Evolutionary conservation across 1,284 basidiomycete species (phyloP).

Genomic region (Cutaneotrichosporon spelunceum): DNA sequence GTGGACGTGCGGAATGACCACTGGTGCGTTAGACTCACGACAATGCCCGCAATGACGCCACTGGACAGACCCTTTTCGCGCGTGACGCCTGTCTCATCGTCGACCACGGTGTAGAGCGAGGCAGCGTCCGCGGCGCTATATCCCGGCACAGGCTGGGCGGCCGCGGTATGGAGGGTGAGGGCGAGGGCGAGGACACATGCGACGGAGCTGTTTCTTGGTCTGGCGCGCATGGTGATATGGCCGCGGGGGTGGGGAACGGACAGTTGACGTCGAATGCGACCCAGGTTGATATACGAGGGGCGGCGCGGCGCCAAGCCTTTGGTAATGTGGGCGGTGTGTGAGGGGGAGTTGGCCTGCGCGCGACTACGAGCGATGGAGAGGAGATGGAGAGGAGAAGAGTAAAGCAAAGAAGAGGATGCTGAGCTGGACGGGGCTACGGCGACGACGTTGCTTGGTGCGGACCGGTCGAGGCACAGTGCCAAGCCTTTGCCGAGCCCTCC

Average conservation of each 20-base stretch:
- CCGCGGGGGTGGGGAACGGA: not conserved
- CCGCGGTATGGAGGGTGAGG: not conserved
- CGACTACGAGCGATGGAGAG: not conserved
- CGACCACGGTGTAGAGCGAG: not conserved
- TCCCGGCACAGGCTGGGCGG: not conserved
- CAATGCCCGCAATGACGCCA: constrained; percentile 4
- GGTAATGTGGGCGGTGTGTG: not conserved
- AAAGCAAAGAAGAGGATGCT: not conserved
- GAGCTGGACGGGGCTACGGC: no score
- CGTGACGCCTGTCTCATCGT: constrained; percentile 1
- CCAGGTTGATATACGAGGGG: not conserved
- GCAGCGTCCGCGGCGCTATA: not conserved
- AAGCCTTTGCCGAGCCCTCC: not conserved
- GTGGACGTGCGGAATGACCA: not conserved
- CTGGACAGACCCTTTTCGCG: not conserved
- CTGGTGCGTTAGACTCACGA: not conserved
- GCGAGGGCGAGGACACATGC: not conserved
- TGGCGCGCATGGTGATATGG: not conserved
- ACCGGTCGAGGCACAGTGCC: not conserved
- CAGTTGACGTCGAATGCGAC: not conserved
- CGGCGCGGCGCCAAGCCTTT: not conserved
- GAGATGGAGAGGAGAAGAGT: not conserved
- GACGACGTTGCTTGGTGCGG: no score
- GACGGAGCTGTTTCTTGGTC: not conserved
- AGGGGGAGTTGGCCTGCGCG: not conserved